phyloP scores from a whole-genome alignment of 257 asterid species.

The Sherardia arvensis region DNA sequence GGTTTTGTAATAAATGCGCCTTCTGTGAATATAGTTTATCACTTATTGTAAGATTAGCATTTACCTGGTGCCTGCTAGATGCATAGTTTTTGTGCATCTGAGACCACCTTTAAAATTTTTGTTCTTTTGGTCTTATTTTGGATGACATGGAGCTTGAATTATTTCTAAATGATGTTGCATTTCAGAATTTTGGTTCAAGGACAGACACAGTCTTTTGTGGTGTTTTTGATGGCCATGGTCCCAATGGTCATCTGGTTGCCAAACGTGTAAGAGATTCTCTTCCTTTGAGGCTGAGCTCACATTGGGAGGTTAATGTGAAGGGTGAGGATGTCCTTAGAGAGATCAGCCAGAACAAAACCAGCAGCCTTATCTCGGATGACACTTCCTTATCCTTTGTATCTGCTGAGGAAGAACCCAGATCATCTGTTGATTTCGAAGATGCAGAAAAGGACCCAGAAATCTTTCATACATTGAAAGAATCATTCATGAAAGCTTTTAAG shows the following conservation, averaged over 20 bases:
- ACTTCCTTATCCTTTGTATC: conserved; percentile 29
- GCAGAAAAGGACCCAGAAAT: conserved; percentile 47
- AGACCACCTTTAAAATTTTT: neutral
- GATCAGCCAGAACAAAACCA: conserved; percentile 41
- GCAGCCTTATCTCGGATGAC: conserved; percentile 44
- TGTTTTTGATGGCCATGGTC: conserved; percentile 92
- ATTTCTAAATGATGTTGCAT: conserved; percentile 17
- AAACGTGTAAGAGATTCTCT: conserved; percentile 82
- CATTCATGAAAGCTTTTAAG: conserved; percentile 75
- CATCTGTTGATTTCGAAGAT: conserved; percentile 42
- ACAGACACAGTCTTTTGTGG: conserved; percentile 88
- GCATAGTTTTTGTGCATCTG: neutral
- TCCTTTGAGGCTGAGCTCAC: conserved; percentile 69
- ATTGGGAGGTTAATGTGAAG: conserved; percentile 67
- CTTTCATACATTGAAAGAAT: conserved; percentile 63
- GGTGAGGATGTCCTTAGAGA: conserved; percentile 55
- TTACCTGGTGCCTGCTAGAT: neutral
- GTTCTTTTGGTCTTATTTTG: conserved; percentile 2
- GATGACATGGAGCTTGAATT: neutral
- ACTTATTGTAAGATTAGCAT: neutral
- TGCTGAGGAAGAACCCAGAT: conserved; percentile 51
- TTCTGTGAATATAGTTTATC: neutral
- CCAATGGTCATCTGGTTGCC: conserved; percentile 91
- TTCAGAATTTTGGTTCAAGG: conserved; percentile 87
- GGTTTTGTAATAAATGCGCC: neutral